Base-by-base conservation (phyloP, 192 early-diverging fungal species). In the Radiomyces spectabilis region DNA sequence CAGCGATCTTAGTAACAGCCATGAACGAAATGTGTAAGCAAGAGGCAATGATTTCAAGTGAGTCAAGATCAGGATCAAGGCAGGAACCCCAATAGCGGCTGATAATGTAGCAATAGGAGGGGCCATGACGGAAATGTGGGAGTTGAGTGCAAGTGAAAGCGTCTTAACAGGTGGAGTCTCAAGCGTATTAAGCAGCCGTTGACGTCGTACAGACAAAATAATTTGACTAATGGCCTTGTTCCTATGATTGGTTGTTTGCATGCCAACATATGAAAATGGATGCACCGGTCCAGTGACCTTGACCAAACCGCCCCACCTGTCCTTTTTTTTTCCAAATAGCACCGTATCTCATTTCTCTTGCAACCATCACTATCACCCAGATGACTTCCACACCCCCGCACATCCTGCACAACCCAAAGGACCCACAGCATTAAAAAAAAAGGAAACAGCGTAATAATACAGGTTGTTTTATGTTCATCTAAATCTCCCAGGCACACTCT, bases 1-100 rank as follows among this genome's bases (percentile, higher is more conserved):
- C 8, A 51, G 41, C 5, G 30, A 52, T 22, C 53, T 60, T 47
- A 69, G 58, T 18, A 64, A 54, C 37, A 54, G 57, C 31, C 66
- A 57, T 0, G 71, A 73, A 0, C 71, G 71, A 12, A 77, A 18
- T 3, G 75, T 77, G 41, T 77, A 77, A 2, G 49, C 65, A 13
- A 72, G 53, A 1, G 75, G 75, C 18, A 73, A 39, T 9, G 64
- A 67, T 50, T 77, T 73, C 18, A 62, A 21, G 48, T 77, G 71
- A 39, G 68, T 19, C 8, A 63, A 21, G 3, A 53, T 27, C 1
- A 77, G 32, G 10, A 60, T 29, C 2, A 73, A 31, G 0, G 68
- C 1, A 25, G 64, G 64, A 22, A 53, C n/a, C 12, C 41, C 43
- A 26, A 61, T 5, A 35, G 31, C 9, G 6, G 43, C 16, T 9